Base-by-base conservation (phyloP, 768 basidiomycete species). In the Suillus spraguei region DNA sequence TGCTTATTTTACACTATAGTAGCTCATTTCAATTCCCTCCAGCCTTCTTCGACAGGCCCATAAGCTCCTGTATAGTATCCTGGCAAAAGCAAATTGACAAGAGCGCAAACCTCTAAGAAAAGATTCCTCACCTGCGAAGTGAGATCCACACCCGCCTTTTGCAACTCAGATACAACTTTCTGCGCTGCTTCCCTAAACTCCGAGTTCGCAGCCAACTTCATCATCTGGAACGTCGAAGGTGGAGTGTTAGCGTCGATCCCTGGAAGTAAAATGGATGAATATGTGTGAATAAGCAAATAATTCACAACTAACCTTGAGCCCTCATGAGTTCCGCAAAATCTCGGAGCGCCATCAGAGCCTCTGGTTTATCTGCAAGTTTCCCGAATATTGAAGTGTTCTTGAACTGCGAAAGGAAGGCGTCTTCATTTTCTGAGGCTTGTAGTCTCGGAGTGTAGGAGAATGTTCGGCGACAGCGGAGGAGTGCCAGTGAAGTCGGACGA, bases 121-220 rank as follows among this genome's bases (percentile, higher is more conserved):
- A 24, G 1, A 60, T 20, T 64, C 67, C 81, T 60, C 66, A 88
- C 88, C 74, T 85, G 80, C 54, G 84, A 82, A 41, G 72, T 73
- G 41, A 87, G 61, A 69, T 89, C 83, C n/a, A 91, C 71, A 6
- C 87, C 89, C 24, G 86, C 85, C 39, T 84, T 85, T 59, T 82
- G 70, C 64, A 90, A 70, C 62, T 85, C 86, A 16, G 79, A 78
- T 59, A 78, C 74, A 7, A 88, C 76, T 46, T 74, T 75, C 65
- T 77, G 77, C 36, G 81, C 78, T 32, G 80, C 82, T 47, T 73
- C 77, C 61, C 82, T 77, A 63, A 90, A 87, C 63, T 85, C 84
- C 1, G 83, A 68, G 64, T 80, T 85, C 36, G 80, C 72, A 33
- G 83, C 75, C 55, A 91, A 76, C 65, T 81, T 85, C 61, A 88